These are phyloP conservation scores for Ormosia semicastrata DNA, from an alignment of 306 rosid genomes.

Conservation along the genomic window DNA sequence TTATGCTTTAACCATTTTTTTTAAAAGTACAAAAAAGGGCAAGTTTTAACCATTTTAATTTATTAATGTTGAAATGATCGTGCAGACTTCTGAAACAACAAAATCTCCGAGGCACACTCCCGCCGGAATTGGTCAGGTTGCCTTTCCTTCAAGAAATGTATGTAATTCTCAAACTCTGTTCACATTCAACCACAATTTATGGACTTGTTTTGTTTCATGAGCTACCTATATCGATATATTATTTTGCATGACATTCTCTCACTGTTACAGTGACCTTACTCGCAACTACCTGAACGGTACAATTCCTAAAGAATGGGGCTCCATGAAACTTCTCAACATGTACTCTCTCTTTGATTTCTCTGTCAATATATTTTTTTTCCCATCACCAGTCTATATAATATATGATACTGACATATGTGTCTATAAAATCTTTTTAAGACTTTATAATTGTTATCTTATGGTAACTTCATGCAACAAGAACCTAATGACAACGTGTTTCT, in stretches of 20 bases:
- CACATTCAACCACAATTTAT: background rate
- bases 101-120: constrained; percentile 55
- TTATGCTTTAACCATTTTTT: background rate
- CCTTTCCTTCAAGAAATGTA: constrained; percentile 53
- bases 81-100: constrained; percentile 43
- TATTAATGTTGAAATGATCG: background rate
- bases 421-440: background rate
- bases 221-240: background rate
- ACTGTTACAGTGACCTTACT: constrained; percentile 46
- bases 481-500: background rate
- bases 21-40: too few relatives aligned
- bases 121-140: constrained; percentile 40
- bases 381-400: background rate
- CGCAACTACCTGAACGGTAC: constrained; percentile 62
- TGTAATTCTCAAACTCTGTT: background rate
- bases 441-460: background rate
- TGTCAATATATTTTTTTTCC: background rate
- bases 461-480: background rate
- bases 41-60: too few relatives aligned
- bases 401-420: background rate
- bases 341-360: constrained; percentile 23
- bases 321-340: constrained; percentile 40
- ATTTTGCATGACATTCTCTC: background rate
- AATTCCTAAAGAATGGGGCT: constrained; percentile 67
- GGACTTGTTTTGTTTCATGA: background rate